phyloP scores from a whole-genome alignment of 768 basidiomycete genomes.

The Leccinum uliginosum region DNA sequence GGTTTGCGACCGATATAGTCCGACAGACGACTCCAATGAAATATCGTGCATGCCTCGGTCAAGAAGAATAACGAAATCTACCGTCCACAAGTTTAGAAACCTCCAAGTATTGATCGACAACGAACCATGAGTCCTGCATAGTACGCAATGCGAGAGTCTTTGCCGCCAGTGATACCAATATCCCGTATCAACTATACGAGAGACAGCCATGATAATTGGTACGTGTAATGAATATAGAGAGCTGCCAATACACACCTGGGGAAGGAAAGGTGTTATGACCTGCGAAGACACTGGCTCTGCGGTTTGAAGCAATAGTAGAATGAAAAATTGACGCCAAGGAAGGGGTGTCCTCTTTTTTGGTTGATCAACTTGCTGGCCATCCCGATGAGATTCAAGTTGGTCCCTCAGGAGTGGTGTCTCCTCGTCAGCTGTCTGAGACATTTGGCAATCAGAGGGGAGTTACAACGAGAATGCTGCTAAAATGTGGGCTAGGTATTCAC shows the following conservation, averaged over 20 bases:
- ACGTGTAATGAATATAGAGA: not conserved
- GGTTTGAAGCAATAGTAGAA: constrained; percentile 66
- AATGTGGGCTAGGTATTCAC: not conserved
- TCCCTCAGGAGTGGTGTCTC: constrained; percentile 52
- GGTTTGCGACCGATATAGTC: constrained; percentile 49
- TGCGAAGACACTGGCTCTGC: constrained; percentile 71
- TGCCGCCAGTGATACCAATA: constrained; percentile 37
- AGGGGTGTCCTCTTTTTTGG: constrained; percentile 45
- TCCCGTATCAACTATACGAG: constrained; percentile 25
- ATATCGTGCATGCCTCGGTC: constrained; percentile 43
- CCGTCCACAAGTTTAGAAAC: not conserved
- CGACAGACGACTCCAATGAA: constrained; percentile 48
- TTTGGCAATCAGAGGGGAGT: not conserved
- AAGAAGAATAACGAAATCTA: constrained; percentile 48
- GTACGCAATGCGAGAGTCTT: constrained; percentile 43
- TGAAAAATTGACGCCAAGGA: constrained; percentile 64
- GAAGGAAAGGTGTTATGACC: constrained; percentile 72
- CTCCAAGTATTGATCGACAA: not conserved
- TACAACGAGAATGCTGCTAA: not conserved
- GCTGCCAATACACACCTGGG: constrained; percentile 42
- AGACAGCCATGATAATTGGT: not conserved
- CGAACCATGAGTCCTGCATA: constrained; percentile 47
- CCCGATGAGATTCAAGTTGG: constrained; percentile 8
- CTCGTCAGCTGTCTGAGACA: constrained; percentile 40
- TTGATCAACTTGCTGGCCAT: constrained; percentile 13